Conservation (phyloP, 2,329 filamentous ascomycete genomes). For the Colletotrichum orbiculare region DNA sequence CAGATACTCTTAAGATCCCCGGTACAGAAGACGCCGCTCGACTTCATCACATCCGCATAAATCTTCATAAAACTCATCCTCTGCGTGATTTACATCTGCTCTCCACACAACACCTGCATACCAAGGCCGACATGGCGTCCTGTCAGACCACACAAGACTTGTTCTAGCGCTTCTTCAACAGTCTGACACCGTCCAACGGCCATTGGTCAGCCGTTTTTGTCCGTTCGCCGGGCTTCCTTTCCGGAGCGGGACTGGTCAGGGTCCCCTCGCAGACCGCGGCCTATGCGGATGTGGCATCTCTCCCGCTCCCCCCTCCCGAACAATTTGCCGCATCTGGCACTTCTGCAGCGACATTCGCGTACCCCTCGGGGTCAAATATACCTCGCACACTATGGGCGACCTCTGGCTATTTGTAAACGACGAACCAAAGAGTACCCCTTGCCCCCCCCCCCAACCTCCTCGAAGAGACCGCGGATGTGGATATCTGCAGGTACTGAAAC, state of each 20-base stretch:
- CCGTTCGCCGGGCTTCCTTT: slow-evolving; percentile 10
- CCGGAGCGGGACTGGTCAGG: slow-evolving; percentile 15
- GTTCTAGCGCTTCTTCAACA: slow-evolving; percentile 6
- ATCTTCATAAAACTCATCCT: no score
- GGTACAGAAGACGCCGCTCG: no score
- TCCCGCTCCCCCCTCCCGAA: slow-evolving; percentile 20
- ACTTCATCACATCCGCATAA: no score
- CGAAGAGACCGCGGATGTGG: no score
- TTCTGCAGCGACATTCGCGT: not conserved
- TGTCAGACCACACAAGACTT: not conserved
- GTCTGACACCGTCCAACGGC: not conserved
- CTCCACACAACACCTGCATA: no score
- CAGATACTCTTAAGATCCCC: no score
- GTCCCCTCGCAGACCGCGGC: slow-evolving; percentile 7
- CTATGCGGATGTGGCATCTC: slow-evolving; percentile 22
- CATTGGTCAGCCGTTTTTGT: slow-evolving; percentile 3
- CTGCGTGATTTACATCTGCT: no score
- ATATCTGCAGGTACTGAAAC: no score
- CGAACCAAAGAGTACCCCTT: no score
- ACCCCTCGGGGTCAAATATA: not conserved
- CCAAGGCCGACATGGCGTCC: not conserved
- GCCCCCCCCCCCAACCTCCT: no score
- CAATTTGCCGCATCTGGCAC: slow-evolving; percentile 5
- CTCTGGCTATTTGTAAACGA: no score
- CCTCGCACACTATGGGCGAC: not conserved